Base-by-base conservation (phyloP, 2,329 filamentous ascomycete species). In the Hypoxylon sp. region DNA sequence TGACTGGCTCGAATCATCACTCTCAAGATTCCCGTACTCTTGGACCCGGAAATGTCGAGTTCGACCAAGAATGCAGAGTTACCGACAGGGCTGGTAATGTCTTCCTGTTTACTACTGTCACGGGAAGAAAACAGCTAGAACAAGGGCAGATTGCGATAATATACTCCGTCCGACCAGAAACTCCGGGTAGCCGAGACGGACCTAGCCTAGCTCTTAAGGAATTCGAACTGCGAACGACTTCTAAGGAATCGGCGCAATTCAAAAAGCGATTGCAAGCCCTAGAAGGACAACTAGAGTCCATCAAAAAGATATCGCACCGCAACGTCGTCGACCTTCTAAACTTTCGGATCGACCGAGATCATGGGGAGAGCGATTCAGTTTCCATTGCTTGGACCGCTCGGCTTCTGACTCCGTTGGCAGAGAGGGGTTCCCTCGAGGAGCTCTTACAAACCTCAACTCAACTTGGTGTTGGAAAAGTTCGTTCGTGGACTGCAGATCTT, bases 401-500 rank as follows among this genome's bases (percentile, higher is more conserved):
- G 68, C 82, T 95, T 2, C 81, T 97, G 20, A 89, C 86, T 43
- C 91, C 94, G 49, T 85, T 92, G 71, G 91, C 92, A 10, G 90
- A 93, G 54, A 93, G 92, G 75, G 93, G 93, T 0, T 92, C 94
- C 0, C 80, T 99, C 13, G 87, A 90, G 26, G 93, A 97, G 71
- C 82, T 96, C 19, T 82, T 99, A 28, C 90, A 94, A 59, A 86
- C 94, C 63, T 88, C 93, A 43, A 92, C 91, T 4, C 86, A 86
- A 28, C 80, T 97, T 52, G 87, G 90, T 43, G 85, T 91, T 53
- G 86, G 87, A 67, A 94, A 90, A 74, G 89, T 94, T 46, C 90
- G 93, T 55, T 89, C 92, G 22, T 98, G 93, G 90, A 95, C 93
- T n/a, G 88, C 94, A 62, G 93, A 97, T 72, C 83, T 99, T 17